Base-by-base conservation (phyloP, 2,329 filamentous ascomycete species). In the Fusarium chaquense region DNA sequence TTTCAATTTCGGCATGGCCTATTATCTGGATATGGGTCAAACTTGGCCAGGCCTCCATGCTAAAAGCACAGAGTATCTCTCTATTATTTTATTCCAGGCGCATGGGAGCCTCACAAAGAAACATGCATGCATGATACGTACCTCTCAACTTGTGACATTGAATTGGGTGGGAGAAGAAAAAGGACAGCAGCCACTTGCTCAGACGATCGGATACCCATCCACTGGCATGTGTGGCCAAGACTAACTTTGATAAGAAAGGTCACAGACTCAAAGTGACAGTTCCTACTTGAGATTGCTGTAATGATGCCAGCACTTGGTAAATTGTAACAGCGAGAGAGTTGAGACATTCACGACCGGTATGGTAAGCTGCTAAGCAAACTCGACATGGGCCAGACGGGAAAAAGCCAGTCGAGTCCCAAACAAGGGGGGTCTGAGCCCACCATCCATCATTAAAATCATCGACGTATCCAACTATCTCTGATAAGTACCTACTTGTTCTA, bases 321-420 rank as follows among this genome's bases (percentile, higher is more conserved):
- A 72, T 73, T 72, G 56, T 67, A 60, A 56, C 43, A 72, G 58
- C 58, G 62, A 73, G 70, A 71, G 66, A 71, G 66, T 70, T 67
- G 59, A 75, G 73, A 74, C 73, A 73, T 70, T 65, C 58, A 53
- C 41, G 58, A 60, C 56, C 49, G 44, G 56, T 57, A 58, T 67
- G 43, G 58, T 65, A 61, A 30, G 26, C 22, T 46, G 22, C 61
- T 63, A 35, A 44, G 55, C 61, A 55, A 69, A 70, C 67, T 58
- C 45, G 64, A 28, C 49, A 40, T 64, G 62, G 58, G 58, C 62
- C 35, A 58, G 50, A 43, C 26, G 32, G 61, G 36, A 44, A 63
- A 69, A 64, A 56, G 47, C 52, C 55, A 51, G 47, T 57, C 53
- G 24, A 51, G 52, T 51, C 26, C 52, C 22, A 44, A 67, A 59